Percentiles rank a stretch among this genome's conserved stretches.
These are phyloP conservation scores for Plantago elongata DNA, from an alignment of 257 asterid genomes.

Conservation along the genomic window DNA sequence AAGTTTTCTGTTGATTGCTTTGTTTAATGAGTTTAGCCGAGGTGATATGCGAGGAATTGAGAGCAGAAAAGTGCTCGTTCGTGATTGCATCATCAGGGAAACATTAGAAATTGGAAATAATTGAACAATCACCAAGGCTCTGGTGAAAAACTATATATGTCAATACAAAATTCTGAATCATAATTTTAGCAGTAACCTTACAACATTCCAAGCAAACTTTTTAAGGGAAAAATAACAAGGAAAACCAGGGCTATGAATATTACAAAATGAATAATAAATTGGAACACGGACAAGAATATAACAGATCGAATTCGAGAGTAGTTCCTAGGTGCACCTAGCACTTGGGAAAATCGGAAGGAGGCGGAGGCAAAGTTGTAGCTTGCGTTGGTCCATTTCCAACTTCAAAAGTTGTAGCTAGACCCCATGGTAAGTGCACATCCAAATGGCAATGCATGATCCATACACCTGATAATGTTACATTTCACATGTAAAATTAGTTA, in stretches of 20 bases:
- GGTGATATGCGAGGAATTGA: constrained; percentile 65
- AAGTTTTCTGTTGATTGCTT: too few species aligned
- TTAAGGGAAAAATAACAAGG: neutral
- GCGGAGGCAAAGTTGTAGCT: constrained; percentile 52
- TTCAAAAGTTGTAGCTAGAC: constrained; percentile 51
- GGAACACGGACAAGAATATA: neutral
- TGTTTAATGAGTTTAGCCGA: constrained; percentile 41
- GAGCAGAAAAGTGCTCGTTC: constrained; percentile 48
- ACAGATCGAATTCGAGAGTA: too few species aligned
- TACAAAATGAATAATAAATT: neutral
- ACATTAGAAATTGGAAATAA: neutral
- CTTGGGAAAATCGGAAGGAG: constrained; percentile 64
- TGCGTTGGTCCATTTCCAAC: constrained; percentile 73
- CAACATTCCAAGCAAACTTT: constrained; percentile 2
- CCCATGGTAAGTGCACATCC: constrained; percentile 79
- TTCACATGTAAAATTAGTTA: neutral
- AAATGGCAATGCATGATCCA: constrained; percentile 85
- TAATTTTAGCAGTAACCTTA: neutral
- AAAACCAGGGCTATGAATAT: neutral
- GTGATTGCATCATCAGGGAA: constrained; percentile 82
- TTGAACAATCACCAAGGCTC: too few species aligned
- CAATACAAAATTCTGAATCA: neutral
- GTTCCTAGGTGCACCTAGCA: constrained; percentile 28
- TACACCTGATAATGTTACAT: constrained; percentile 31
- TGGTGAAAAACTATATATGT: too few species aligned